Evolutionary conservation across 129 eudicot genomes (phyloP).

Genomic region (Pulicaria dysenterica): DNA sequence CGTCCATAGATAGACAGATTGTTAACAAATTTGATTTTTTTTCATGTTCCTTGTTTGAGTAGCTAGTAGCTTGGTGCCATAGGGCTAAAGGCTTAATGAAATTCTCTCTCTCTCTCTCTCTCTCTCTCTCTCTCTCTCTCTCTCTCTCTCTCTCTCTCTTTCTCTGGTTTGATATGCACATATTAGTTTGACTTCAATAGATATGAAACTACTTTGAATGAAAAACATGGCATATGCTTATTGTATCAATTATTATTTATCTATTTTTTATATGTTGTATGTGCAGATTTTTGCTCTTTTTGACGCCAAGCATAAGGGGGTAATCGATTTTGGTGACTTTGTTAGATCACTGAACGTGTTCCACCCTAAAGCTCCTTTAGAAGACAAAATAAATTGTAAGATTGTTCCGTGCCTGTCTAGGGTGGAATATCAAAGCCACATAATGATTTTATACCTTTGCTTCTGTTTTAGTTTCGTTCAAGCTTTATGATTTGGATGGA

Average conservation of each 20-base stretch:
- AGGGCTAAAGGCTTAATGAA: no score
- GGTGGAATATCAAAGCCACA: constrained; percentile 9
- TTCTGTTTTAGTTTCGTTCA: constrained; percentile 72
- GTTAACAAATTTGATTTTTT: no score
- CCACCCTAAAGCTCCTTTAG: constrained; percentile 91
- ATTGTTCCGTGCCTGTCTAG: constrained; percentile 1
- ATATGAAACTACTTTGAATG: constrained; percentile 4
- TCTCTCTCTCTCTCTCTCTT: no score
- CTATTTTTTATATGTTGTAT: background rate
- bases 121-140: no score
- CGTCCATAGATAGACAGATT: no score
- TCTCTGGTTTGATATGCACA: background rate
- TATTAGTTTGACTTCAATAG: background rate
- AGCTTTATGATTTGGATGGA: constrained; percentile 89
- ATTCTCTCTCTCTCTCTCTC: no score
- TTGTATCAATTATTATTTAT: constrained; percentile 9
- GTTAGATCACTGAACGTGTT: constrained; percentile 89
- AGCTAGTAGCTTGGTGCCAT: no score
- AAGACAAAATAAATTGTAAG: constrained; percentile 87
- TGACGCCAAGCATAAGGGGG: constrained; percentile 80
- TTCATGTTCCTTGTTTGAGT: no score
- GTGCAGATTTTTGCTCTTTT: constrained; percentile 86
- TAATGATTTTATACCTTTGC: constrained; percentile 17
- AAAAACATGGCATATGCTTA: background rate
- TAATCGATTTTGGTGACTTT: constrained; percentile 90